These are phyloP conservation scores for Oxytropis ochrocephala DNA, from an alignment of 306 rosid genomes.

Conservation along the genomic window DNA sequence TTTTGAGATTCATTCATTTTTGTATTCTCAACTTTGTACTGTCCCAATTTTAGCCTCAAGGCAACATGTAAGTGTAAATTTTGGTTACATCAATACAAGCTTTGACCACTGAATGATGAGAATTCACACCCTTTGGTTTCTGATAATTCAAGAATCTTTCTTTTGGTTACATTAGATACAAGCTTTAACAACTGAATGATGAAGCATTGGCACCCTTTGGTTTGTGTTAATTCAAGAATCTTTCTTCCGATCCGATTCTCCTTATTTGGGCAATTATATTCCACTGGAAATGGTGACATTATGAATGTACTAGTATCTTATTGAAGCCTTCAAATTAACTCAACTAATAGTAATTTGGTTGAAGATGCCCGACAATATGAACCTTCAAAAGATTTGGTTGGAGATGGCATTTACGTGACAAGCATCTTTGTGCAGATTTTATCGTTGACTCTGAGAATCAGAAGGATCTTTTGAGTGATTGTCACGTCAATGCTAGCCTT, in stretches of 20 bases:
- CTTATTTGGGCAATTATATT: neutral
- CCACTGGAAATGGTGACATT: neutral
- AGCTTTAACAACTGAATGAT: neutral
- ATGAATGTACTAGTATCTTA: neutral
- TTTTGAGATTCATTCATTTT: slow-evolving; percentile 25
- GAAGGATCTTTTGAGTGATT: neutral
- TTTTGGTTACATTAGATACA: slow-evolving; percentile 22
- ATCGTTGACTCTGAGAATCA: neutral
- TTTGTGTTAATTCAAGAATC: neutral
- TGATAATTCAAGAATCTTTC: neutral
- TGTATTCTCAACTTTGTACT: slow-evolving; percentile 24
- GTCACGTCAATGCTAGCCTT: neutral
- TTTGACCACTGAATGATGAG: neutral
- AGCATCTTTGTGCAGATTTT: neutral
- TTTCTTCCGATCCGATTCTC: neutral
- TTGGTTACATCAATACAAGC: slow-evolving; percentile 33
- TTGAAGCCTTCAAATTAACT: neutral
- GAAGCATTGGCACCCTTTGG: neutral
- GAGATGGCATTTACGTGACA: neutral
- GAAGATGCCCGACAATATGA: neutral
- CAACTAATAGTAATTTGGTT: neutral
- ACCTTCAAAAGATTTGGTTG: neutral
- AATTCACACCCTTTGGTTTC: neutral
- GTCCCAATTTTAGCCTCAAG: slow-evolving; percentile 43
- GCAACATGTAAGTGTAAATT: slow-evolving; percentile 41